phyloP scores from a whole-genome alignment of 2,329 filamentous ascomycete species.

The Botrytis pseudocinerea region DNA sequence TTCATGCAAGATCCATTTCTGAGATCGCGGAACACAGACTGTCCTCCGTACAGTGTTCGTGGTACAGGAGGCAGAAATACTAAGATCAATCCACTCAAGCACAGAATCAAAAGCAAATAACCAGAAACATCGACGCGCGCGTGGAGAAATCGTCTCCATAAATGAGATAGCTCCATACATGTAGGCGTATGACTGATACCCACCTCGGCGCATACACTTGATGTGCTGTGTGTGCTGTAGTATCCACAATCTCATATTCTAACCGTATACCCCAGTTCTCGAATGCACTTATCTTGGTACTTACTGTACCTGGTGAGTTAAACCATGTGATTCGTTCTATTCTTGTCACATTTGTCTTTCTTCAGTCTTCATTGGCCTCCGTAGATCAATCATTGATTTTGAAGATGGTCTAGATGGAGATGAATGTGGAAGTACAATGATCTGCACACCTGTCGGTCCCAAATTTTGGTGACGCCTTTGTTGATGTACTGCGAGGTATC shows the following conservation, averaged over 20 bases:
- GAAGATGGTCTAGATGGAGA: not conserved
- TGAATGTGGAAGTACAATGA: not conserved
- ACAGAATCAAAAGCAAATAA: not conserved
- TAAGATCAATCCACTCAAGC: not conserved
- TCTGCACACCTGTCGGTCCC: not conserved
- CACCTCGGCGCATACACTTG: not conserved
- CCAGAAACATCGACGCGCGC: not conserved
- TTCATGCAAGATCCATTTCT: not conserved
- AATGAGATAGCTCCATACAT: not conserved
- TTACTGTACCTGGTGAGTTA: not conserved
- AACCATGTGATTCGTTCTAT: not conserved
- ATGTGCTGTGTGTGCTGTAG: not conserved
- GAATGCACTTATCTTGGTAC: not conserved
- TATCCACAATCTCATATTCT: not conserved
- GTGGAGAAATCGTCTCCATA: not conserved
- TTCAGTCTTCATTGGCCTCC: not conserved
- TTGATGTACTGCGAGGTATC: not conserved
- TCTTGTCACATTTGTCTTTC: not conserved
- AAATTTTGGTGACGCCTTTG: not conserved
- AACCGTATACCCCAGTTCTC: not conserved
- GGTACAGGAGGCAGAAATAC: not conserved
- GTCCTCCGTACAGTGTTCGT: not conserved
- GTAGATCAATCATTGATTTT: not conserved
- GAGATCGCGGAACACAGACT: not conserved
- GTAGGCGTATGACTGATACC: not conserved